Evolutionary conservation across 768 basidiomycete genomes (phyloP), one percentile per base, ranked within the genome.

Genomic region (Tylopilus plumbeoviolaceoides): DNA sequence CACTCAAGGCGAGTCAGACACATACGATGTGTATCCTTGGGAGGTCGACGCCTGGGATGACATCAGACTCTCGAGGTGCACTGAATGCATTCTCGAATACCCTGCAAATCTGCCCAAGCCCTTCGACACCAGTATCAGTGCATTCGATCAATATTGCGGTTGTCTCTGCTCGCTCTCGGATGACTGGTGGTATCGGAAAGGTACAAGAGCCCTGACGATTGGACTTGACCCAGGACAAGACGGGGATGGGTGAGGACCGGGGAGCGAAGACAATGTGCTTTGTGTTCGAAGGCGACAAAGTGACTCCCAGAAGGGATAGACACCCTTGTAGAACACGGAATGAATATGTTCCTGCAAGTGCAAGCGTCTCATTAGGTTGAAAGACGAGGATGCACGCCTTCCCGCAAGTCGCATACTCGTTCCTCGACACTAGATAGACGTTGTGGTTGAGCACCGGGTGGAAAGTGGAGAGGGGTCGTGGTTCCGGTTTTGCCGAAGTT

Each of bases 191-290:
- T 21, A 63, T 31, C 7, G 49, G 41, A 48, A 57, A 54, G 11
- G 57, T 48, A 28, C 56, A 63, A 45, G 47, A 55, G n/a, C 57
- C 43, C 11, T 44, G 47, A 15, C 36, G 49, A 41, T 53, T 28
- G 47, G 63, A 56, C 10, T 56, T 35, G 1, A 58, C 58, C 58
- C 72, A 64, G 15, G 66, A 60, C 72, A 79, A 54, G 69, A 75
- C 63, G 0, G 91, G 89, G 6, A 94, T 63, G 0, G 91, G 89
- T n/a, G 89, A 82, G 0, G 85, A 89, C 4, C 81, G 76, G 0
- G 93, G 91, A 0, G 91, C 87, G 62, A 83, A 95, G 25, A 95
- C 73, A 12, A 68, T 70, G 58, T 91, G 75, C 6, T 59, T 51
- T 3, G 50, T 62, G 2, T 59, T 42, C 1, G 80, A 80, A 7